Percentiles rank a stretch among this genome's conserved stretches.
phyloP scores from a whole-genome alignment of 2,329 filamentous ascomycete genomes.

The Fusarium nelsonii region DNA sequence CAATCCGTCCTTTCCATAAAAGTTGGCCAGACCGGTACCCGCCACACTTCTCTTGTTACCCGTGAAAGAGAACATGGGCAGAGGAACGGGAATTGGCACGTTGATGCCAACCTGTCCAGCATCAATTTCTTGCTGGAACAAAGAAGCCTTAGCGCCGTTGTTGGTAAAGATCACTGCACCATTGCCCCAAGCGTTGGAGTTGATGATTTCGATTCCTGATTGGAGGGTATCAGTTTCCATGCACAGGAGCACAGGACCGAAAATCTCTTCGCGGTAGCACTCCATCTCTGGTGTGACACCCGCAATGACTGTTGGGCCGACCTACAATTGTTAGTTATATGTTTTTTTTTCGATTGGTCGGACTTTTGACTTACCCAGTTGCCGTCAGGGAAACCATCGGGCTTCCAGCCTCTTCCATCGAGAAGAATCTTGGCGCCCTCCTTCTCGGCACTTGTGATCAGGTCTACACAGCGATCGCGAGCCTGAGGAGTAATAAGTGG shows the following conservation, averaged over 20 bases:
- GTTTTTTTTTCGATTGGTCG: accelerated
- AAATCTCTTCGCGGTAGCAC: conserved; percentile 85
- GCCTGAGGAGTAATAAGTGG: conserved; percentile 81
- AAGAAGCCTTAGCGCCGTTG: conserved; percentile 76
- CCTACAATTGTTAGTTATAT: conserved; percentile 38
- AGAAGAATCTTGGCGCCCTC: conserved; percentile 82
- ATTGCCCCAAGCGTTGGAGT: conserved; percentile 84
- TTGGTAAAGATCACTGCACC: conserved; percentile 83
- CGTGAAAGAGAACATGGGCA: conserved; percentile 76
- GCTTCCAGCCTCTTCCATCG: conserved; percentile 79
- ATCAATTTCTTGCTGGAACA: conserved; percentile 82
- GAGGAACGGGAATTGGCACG: conserved; percentile 75
- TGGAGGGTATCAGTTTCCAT: conserved; percentile 78
- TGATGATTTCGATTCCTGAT: conserved; percentile 81
- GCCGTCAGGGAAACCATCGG: conserved; percentile 77
- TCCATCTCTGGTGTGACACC: conserved; percentile 80
- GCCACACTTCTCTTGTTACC: conserved; percentile 86
- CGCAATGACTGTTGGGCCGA: conserved; percentile 82
- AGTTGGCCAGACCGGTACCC: conserved; percentile 87
- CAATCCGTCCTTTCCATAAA: conserved; percentile 89
- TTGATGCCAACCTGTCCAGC: conserved; percentile 85
- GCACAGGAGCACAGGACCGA: conserved; percentile 82
- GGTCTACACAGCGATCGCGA: conserved; percentile 76
- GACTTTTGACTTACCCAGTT: conserved; percentile 58
- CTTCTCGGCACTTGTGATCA: conserved; percentile 78